These are phyloP conservation scores for Debaryomyces castellii DNA, from an alignment of 805 yeast genomes.

Conservation along the genomic window DNA sequence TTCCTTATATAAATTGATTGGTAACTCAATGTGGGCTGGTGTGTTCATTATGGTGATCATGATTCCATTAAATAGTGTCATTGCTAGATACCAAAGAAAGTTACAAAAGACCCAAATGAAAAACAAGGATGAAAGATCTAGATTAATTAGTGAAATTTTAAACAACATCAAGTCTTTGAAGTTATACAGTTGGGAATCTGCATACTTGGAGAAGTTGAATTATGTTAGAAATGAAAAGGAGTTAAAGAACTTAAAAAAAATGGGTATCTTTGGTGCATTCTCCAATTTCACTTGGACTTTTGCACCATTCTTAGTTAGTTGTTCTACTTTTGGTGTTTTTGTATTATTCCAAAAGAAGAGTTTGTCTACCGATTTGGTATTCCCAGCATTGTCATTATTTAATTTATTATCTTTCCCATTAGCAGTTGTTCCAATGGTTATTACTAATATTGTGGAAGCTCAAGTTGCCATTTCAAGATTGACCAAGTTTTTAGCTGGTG, in stretches of 20 bases:
- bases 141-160: conserved; percentile 82
- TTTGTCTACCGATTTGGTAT: conserved; percentile 84
- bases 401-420: conserved; percentile 89
- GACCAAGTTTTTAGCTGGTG: conserved; percentile 65
- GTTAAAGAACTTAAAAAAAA: conserved; percentile 67
- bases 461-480: conserved; percentile 80
- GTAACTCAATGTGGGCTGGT: conserved; percentile 96
- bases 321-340: conserved; percentile 84
- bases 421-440: conserved; percentile 87
- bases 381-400: conserved; percentile 86
- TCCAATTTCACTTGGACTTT: conserved; percentile 76
- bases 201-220: conserved; percentile 71
- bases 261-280: conserved; percentile 71
- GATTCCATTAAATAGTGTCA: conserved; percentile 74
- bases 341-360: conserved; percentile 61
- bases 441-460: conserved; percentile 84
- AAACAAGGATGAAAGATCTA: conserved; percentile 87
- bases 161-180: conserved; percentile 91
- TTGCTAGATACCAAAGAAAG: conserved; percentile 66
- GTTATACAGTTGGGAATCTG: conserved; percentile 93
- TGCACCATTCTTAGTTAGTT: conserved; percentile 87
- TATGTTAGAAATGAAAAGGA: conserved; percentile 88
- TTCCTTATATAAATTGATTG: conserved; percentile 70
- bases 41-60: conserved; percentile 73
- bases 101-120: conserved; percentile 86